phyloP scores from a whole-genome alignment of 805 yeast species.

The Metschnikowia corniflorae region DNA sequence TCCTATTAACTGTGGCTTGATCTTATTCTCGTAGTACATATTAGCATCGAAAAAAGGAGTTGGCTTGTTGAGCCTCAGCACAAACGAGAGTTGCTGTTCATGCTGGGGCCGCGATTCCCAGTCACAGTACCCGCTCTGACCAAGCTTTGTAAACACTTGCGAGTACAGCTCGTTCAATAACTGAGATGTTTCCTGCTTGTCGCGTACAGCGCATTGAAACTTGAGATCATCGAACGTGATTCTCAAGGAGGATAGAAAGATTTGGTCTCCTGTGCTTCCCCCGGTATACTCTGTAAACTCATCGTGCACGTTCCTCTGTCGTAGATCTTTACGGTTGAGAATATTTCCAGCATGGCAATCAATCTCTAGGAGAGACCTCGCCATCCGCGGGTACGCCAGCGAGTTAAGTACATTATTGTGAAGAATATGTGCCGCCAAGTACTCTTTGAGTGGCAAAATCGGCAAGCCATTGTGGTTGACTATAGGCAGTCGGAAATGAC shows the following conservation, averaged over 20 bases:
- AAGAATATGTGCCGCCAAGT: conserved; percentile 20
- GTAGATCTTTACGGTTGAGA: conserved; percentile 46
- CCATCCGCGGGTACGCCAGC: conserved; percentile 46
- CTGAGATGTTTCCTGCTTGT: conserved; percentile 19
- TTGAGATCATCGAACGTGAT: conserved; percentile 58
- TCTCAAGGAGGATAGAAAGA: conserved; percentile 45
- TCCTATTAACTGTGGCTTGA: conserved; percentile 4
- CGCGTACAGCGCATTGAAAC: conserved; percentile 44
- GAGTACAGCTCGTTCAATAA: conserved; percentile 17
- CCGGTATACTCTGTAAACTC: conserved; percentile 39
- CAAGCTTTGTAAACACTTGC: conserved; percentile 16
- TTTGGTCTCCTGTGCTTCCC: conserved; percentile 17
- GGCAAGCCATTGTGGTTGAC: conserved; percentile 15
- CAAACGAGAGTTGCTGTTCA: conserved; percentile 29
- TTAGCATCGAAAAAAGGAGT: conserved; percentile 7
- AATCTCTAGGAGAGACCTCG: conserved; percentile 63
- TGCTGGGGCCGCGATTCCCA: conserved; percentile 15
- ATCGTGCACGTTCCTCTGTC: conserved; percentile 48
- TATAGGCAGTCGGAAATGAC: conserved; percentile 59
- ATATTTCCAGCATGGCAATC: conserved; percentile 66
- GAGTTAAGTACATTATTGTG: conserved; percentile 29
- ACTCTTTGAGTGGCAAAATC: conserved; percentile 13
- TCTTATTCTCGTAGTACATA: conserved; percentile 6
- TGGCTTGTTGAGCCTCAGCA: conserved; percentile 21
- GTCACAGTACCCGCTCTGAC: conserved; percentile 11